A percentile compares a stretch with the other conserved stretches of the same genome.
These are phyloP conservation scores for Saprolegnia parasitica DNA, from an alignment of 352 stramenopile genomes.

Conservation along the genomic window DNA sequence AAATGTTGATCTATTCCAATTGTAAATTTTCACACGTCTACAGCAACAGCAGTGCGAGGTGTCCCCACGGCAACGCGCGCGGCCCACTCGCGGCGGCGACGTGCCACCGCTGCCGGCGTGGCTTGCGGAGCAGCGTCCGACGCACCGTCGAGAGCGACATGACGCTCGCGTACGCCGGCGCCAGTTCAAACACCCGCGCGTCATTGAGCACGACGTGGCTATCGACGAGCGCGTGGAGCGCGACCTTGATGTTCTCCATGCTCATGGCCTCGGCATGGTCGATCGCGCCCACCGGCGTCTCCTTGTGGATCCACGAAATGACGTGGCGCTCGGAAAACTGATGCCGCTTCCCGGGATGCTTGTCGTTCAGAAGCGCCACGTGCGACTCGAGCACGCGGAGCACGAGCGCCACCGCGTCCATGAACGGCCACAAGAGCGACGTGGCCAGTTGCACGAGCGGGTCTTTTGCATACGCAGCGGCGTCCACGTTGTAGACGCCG, in stretches of 20 bases:
- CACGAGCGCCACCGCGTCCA: constrained; percentile 49
- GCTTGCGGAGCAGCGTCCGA: neutral
- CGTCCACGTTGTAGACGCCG: constrained; percentile 20
- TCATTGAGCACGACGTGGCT: neutral
- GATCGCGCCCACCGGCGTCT: neutral
- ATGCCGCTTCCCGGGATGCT: neutral
- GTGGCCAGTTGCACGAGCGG: constrained; percentile 55
- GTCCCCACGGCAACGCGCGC: neutral
- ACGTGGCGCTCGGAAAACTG: neutral
- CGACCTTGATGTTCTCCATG: constrained; percentile 13
- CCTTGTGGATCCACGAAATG: neutral
- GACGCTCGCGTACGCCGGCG: neutral
- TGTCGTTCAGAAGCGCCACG: neutral
- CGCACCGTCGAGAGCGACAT: neutral
- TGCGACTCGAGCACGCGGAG: neutral
- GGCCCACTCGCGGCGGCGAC: neutral
- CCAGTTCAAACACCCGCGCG: neutral
- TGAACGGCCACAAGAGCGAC: constrained; percentile 68
- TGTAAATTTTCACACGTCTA: neutral
- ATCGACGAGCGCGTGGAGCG: constrained; percentile 6
- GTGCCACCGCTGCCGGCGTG: neutral
- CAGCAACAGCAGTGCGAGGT: neutral
- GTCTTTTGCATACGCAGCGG: constrained; percentile 20
- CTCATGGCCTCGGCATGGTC: neutral
- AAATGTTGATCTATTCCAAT: too few species aligned